Evolutionary conservation across 2,329 filamentous ascomycete genomes (phyloP).

Genomic region (Verticillium albo-atrum): DNA sequence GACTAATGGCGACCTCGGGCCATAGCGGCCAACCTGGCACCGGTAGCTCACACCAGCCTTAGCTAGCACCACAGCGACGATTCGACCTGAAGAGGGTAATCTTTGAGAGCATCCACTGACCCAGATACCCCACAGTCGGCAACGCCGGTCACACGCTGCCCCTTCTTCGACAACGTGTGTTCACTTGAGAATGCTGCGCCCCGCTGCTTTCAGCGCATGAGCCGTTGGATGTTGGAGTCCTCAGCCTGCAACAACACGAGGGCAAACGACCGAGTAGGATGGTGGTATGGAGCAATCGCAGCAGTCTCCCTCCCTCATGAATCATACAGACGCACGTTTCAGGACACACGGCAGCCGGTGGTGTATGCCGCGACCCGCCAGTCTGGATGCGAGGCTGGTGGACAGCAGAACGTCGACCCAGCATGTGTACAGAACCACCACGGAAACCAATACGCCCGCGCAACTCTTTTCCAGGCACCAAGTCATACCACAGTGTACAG

Average conservation of each 20-base stretch:
- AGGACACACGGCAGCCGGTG: not conserved
- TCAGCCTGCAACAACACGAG: not conserved
- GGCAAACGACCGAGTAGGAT: not conserved
- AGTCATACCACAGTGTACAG: not conserved
- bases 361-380: not conserved
- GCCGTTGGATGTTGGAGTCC: not conserved
- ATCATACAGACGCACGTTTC: not conserved
- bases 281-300: not conserved
- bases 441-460: not conserved
- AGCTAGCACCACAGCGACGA: not conserved
- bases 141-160: not conserved
- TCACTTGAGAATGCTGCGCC: not conserved
- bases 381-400: not conserved
- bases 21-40: no score
- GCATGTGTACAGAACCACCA: not conserved
- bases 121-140: not conserved
- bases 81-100: not conserved
- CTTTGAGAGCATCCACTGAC: not conserved
- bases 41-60: not conserved
- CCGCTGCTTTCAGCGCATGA: no score
- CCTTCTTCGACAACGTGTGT: not conserved
- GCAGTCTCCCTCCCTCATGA: not conserved
- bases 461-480: not conserved
- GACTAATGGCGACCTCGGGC: no score
- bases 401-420: no score